phyloP scores from a whole-genome alignment of 75 land plant genomes.

The Ceratopteris richardii region DNA sequence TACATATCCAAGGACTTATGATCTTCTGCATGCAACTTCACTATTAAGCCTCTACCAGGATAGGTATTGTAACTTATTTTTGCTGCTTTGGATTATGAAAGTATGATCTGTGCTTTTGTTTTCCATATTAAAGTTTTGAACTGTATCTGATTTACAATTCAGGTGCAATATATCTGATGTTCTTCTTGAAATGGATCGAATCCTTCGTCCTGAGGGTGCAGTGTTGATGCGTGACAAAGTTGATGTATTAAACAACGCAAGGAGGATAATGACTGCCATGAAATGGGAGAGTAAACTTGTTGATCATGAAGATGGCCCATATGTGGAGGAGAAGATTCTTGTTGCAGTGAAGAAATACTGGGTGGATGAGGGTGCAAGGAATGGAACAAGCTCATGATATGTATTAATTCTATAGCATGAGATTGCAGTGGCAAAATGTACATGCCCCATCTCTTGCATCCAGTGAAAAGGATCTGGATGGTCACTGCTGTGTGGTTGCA shows the following conservation, averaged over 20 bases:
- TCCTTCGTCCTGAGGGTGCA: slow-evolving; percentile 81
- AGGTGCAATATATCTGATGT: slow-evolving; percentile 73
- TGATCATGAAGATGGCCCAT: slow-evolving; percentile 82
- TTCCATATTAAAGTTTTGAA: neutral
- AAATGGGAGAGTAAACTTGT: slow-evolving; percentile 65
- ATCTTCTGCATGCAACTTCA: slow-evolving; percentile 62
- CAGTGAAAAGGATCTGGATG: no score
- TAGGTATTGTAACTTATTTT: slow-evolving; percentile 27
- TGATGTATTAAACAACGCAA: slow-evolving; percentile 60
- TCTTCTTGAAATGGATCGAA: slow-evolving; percentile 85
- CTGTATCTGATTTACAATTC: neutral
- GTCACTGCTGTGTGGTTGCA: no score
- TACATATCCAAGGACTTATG: slow-evolving; percentile 93
- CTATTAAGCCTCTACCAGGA: slow-evolving; percentile 83
- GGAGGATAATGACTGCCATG: slow-evolving; percentile 50
- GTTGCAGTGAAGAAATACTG: slow-evolving; percentile 77
- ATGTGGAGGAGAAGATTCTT: slow-evolving; percentile 58
- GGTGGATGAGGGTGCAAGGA: slow-evolving; percentile 21
- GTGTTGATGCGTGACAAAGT: slow-evolving; percentile 68
- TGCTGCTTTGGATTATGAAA: no score
- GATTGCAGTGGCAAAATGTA: no score
- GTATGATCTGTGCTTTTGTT: no score
- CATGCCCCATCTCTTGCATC: no score
- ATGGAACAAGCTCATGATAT: no score
- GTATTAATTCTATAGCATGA: no score